Evolutionary conservation across 1,139 yeast species (phyloP), one percentile per base, ranked within the genome.

Genomic region (Suhomyces ambrosiae): DNA sequence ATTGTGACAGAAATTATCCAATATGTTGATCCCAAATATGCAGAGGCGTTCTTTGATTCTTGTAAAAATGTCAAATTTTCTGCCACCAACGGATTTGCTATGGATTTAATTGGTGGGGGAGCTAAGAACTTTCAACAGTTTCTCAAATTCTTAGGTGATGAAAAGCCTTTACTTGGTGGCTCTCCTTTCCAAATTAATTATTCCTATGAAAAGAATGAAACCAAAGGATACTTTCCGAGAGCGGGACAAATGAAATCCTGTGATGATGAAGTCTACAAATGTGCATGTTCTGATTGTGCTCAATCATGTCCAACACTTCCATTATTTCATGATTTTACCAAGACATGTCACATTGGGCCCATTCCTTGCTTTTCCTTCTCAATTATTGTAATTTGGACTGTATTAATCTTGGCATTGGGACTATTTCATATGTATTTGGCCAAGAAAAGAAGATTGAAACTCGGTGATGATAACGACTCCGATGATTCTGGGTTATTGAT

Each of bases 101-200:
- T 92, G 97, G 97, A 92, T 56, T 72, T 92, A 35, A 84, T 92
- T 34, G 98, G 98, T 5, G 98, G 98, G 7, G 97, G 97, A 0
- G 97, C 97, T 3, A 74, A 72, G 42, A 79, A 82, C 52, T 86
- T 78, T 55, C 55, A 68, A 29, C 80, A 79, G 37, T 92, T 92
- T 56, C 67, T 92, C 49, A 86, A 88, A 60, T 92, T 90, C 54
- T 63, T 92, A 40, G 97, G 97, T 5, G 97, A 90, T 56, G 95
- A 89, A 50, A 90, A 90, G 56, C 97, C 97, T 0, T 52, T 87
- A 46, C 67, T 92, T 5, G 97, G 97, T 1, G 97, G 97, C 0
- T 87, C 96, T 0, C 97, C 97, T 0, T 89, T 92, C 56, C 97
- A 92, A 57, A 90, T 92, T 49, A 84, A 90, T 56, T 89, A 80